Evolutionary conservation across 352 stramenopile genomes (phyloP).

Genomic region (Globisporangium abappressorium): DNA sequence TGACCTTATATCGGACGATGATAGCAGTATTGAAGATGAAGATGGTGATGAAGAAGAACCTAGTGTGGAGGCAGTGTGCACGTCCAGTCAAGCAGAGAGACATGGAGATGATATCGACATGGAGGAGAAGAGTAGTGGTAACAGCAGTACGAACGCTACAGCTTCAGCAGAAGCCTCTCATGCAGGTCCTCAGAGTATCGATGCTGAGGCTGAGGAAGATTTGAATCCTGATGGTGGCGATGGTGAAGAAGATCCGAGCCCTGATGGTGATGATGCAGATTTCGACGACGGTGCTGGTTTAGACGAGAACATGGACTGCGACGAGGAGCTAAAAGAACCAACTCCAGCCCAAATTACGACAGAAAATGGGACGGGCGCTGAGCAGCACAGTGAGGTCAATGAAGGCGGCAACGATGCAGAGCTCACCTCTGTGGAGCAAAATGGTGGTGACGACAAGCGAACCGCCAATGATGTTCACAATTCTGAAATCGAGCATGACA

Average conservation of each 20-base stretch:
- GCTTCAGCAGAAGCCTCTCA: background rate
- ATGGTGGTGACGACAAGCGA: background rate
- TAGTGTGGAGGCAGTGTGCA: background rate
- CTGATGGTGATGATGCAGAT: background rate
- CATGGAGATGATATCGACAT: slow-evolving; percentile 1
- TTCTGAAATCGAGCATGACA: background rate
- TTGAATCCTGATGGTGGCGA: background rate
- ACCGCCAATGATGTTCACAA: background rate
- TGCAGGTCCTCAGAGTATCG: background rate
- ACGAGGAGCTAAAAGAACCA: background rate
- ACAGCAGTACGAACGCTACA: background rate
- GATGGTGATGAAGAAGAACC: background rate
- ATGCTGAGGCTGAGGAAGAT: background rate
- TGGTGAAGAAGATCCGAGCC: background rate
- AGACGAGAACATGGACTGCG: background rate
- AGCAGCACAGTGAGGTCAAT: background rate
- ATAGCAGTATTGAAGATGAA: slow-evolving; percentile 5
- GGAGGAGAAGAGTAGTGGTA: background rate
- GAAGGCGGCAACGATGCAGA: background rate
- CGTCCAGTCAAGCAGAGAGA: background rate
- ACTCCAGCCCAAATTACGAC: background rate
- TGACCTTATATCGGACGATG: slow-evolving; percentile 13
- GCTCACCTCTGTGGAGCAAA: background rate
- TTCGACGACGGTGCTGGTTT: background rate
- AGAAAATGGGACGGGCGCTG: background rate